Percentiles rank a stretch among this genome's conserved stretches.
Evolutionary conservation across 768 basidiomycete genomes (phyloP).

Genomic region (Leccinellum rugosiceps): DNA sequence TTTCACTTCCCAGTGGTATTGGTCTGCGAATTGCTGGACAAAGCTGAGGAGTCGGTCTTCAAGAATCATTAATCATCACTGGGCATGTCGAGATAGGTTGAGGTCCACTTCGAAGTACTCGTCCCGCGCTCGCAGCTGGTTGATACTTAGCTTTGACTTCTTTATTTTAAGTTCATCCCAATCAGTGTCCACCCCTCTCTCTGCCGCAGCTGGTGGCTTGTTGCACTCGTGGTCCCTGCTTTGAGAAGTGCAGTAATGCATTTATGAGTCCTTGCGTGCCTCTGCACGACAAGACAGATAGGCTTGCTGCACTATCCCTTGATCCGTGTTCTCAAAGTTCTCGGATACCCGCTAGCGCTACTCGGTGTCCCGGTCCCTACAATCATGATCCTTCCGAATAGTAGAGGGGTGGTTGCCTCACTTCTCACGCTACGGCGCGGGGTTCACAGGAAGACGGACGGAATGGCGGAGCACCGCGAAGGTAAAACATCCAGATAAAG

Average conservation of each 20-base stretch:
- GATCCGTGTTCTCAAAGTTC: conserved; percentile 13
- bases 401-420: not conserved
- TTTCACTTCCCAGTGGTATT: not conserved
- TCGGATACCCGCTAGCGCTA: conserved; percentile 21
- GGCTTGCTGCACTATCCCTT: conserved; percentile 18
- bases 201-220: not conserved
- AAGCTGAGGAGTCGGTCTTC: not conserved
- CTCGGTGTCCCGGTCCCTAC: conserved; percentile 22
- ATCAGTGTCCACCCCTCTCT: not conserved
- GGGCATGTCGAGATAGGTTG: too few species aligned
- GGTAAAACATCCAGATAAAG: not conserved
- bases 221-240: not conserved
- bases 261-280: not conserved
- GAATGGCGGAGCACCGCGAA: conserved; percentile 9
- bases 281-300: conserved; percentile 2
- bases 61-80: too few species aligned
- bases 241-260: too few species aligned
- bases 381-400: not conserved
- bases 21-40: not conserved
- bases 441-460: not conserved
- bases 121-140: not conserved
- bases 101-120: not conserved
- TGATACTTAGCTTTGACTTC: not conserved
- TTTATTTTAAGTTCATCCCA: not conserved
- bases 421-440: not conserved